These are phyloP conservation scores for Alternaria triticina DNA, from an alignment of 2,329 filamentous ascomycete species.

Conservation along the genomic window DNA sequence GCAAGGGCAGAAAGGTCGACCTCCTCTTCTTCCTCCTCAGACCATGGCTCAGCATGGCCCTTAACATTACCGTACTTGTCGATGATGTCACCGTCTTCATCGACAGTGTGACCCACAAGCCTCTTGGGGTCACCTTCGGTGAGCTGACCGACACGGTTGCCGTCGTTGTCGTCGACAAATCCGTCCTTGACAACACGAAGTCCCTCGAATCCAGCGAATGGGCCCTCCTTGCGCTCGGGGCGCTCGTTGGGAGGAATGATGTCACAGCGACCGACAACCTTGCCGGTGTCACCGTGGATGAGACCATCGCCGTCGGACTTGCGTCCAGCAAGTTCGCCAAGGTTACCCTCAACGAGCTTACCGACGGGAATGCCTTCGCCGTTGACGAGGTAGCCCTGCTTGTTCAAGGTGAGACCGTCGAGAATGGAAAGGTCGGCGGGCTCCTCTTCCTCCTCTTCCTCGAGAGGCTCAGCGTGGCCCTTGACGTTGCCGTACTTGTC, in stretches of 20 bases:
- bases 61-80: conserved; percentile 74
- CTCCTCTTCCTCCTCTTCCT: conserved; percentile 50
- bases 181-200: conserved; percentile 73
- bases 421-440: conserved; percentile 60
- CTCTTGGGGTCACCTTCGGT: conserved; percentile 73
- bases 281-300: conserved; percentile 63
- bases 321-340: conserved; percentile 62
- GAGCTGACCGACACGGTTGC: conserved; percentile 75
- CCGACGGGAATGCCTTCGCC: conserved; percentile 61
- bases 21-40: conserved; percentile 57
- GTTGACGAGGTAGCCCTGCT: conserved; percentile 63
- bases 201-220: conserved; percentile 70
- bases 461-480: conserved; percentile 64
- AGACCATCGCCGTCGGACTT: conserved; percentile 62
- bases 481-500: conserved; percentile 68
- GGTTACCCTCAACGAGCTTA: conserved; percentile 62
- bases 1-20: conserved; percentile 66
- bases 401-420: conserved; percentile 62
- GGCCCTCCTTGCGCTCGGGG: conserved; percentile 65
- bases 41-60: conserved; percentile 64
- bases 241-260: conserved; percentile 64
- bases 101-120: conserved; percentile 75
- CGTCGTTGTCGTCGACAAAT: conserved; percentile 78
- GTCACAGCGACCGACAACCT: conserved; percentile 63
- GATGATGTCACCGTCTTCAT: conserved; percentile 81